These are phyloP conservation scores for Neonectria sp. DNA, from an alignment of 2,329 filamentous ascomycete species.

Conservation along the genomic window DNA sequence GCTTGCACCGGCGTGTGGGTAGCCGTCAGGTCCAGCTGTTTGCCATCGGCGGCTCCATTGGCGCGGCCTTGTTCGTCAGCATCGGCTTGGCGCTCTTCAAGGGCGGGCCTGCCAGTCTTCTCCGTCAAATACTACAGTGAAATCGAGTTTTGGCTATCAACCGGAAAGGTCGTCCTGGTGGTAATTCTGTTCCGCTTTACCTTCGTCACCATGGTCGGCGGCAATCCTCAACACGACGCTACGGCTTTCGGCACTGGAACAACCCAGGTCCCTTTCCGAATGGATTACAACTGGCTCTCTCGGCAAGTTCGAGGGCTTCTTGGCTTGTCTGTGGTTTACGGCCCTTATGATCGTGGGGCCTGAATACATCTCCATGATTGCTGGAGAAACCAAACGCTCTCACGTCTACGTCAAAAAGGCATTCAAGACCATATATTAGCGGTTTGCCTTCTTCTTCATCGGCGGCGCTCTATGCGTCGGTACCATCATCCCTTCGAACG, in stretches of 20 bases:
- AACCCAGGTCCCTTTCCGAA: conserved; percentile 67
- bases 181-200: conserved; percentile 71
- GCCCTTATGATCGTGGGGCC: conserved; percentile 72
- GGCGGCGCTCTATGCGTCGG: conserved; percentile 53
- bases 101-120: conserved; percentile 30
- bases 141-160: conserved; percentile 61
- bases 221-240: conserved; percentile 69
- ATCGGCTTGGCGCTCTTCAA: too few species aligned
- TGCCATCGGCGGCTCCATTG: conserved; percentile 8
- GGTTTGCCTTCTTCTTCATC: conserved; percentile 51
- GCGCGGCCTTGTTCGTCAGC: background rate
- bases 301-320: conserved; percentile 76
- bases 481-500: conserved; percentile 51
- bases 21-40: conserved; percentile 5
- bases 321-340: conserved; percentile 73
- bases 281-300: conserved; percentile 70
- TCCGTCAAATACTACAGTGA: conserved; percentile 59
- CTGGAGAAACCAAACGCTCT: conserved; percentile 58
- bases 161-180: conserved; percentile 70
- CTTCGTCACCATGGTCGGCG: conserved; percentile 73
- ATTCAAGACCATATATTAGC: conserved; percentile 47
- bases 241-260: conserved; percentile 78
- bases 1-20: background rate
- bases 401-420: conserved; percentile 47
- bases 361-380: conserved; percentile 73